These are phyloP conservation scores for Phellopilus nigrolimitatus DNA, from an alignment of 1,284 basidiomycete species.

Conservation along the genomic window DNA sequence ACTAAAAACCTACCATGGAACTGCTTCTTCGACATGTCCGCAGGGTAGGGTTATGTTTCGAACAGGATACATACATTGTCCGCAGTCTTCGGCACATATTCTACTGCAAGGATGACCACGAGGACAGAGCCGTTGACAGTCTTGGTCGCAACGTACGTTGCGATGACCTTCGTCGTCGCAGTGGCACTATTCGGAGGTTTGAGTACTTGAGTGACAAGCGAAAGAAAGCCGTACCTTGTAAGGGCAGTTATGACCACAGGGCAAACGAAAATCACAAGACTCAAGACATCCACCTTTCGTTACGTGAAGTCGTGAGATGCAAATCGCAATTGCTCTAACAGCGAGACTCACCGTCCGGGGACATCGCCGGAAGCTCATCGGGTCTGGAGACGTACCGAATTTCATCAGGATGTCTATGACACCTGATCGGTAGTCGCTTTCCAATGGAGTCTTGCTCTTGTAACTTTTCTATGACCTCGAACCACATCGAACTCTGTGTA, in stretches of 20 bases:
- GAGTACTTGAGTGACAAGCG: neutral
- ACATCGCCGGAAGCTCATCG: constrained; percentile 44
- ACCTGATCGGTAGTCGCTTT: constrained; percentile 50
- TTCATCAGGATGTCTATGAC: constrained; percentile 50
- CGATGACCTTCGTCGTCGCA: constrained; percentile 55
- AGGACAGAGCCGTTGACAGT: constrained; percentile 49
- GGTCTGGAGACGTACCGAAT: constrained; percentile 43
- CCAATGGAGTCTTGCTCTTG: constrained; percentile 44
- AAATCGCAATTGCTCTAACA: neutral
- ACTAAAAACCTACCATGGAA: constrained; percentile 49
- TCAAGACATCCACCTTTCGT: constrained; percentile 61
- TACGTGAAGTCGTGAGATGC: neutral
- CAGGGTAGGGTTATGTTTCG: constrained; percentile 54
- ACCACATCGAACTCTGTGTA: constrained; percentile 55
- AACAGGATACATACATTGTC: constrained; percentile 49
- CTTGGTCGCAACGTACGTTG: constrained; percentile 44
- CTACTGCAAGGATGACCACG: constrained; percentile 58
- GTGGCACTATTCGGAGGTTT: constrained; percentile 50
- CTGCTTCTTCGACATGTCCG: constrained; percentile 44
- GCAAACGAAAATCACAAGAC: constrained; percentile 50
- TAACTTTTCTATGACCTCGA: constrained; percentile 51
- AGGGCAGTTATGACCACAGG: constrained; percentile 68
- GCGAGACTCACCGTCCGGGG: constrained; percentile 49
- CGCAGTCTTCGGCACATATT: constrained; percentile 51
- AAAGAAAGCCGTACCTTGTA: constrained; percentile 57